Evolutionary conservation across 1,284 basidiomycete genomes (phyloP).

Genomic region (Microbotryum intermedium): DNA sequence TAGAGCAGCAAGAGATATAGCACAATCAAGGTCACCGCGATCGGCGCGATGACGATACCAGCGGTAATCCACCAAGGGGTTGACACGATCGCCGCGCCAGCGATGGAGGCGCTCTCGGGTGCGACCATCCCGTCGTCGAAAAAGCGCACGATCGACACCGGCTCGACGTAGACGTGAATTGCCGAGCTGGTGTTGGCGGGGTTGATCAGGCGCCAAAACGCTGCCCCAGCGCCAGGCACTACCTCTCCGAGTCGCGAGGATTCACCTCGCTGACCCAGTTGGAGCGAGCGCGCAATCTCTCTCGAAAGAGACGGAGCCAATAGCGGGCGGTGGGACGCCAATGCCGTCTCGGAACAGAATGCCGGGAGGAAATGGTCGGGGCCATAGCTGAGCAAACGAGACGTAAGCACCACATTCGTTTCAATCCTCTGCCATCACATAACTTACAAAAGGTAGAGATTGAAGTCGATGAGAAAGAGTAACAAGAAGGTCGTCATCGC

Average conservation of each 20-base stretch:
- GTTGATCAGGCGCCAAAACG: slow-evolving; percentile 72
- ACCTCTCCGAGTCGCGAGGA: slow-evolving; percentile 6
- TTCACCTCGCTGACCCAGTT: slow-evolving; percentile 24
- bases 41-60: slow-evolving; percentile 50
- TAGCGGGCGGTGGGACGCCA: slow-evolving; percentile 20
- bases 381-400: slow-evolving; percentile 20
- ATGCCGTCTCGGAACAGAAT: slow-evolving; percentile 31
- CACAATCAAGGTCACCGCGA: slow-evolving; percentile 61
- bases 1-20: slow-evolving; percentile 78
- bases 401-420: neutral
- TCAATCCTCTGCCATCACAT: neutral
- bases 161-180: slow-evolving; percentile 71
- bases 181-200: slow-evolving; percentile 54
- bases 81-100: slow-evolving; percentile 23
- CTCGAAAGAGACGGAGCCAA: slow-evolving; percentile 23
- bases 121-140: slow-evolving; percentile 27
- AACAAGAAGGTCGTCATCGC: slow-evolving; percentile 29
- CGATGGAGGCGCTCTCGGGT: slow-evolving; percentile 46
- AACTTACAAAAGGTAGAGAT: slow-evolving; percentile 37
- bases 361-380: slow-evolving; percentile 34
- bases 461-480: slow-evolving; percentile 37
- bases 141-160: slow-evolving; percentile 49
- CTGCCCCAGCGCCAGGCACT: slow-evolving; percentile 32
- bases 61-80: neutral
- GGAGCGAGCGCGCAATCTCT: slow-evolving; percentile 14